These are phyloP conservation scores for Schizonepeta tenuifolia DNA, from an alignment of 257 asterid species.

Conservation along the genomic window DNA sequence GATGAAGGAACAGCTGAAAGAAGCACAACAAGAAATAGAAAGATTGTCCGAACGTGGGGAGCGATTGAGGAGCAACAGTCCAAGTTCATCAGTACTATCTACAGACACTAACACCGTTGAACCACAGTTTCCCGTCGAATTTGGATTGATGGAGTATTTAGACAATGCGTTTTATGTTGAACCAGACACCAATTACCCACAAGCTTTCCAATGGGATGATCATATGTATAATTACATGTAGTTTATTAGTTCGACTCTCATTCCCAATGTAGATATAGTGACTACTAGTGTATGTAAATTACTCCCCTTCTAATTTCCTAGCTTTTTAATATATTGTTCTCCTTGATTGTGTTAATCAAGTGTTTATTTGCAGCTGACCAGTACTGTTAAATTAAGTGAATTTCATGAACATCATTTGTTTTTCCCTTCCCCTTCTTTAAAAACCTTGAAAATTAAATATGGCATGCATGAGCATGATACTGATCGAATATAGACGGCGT, in stretches of 20 bases:
- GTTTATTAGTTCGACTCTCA: neutral
- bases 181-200: slow-evolving; percentile 33
- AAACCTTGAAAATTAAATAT: too few species aligned
- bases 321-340: too few species aligned
- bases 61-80: slow-evolving; percentile 56
- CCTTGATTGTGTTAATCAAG: neutral
- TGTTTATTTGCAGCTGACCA: neutral
- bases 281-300: neutral
- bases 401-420: neutral
- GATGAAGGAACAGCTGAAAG: slow-evolving; percentile 56
- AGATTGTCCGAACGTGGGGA: slow-evolving; percentile 45
- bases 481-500: too few species aligned
- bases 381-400: neutral
- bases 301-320: neutral
- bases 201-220: slow-evolving; percentile 36
- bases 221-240: neutral
- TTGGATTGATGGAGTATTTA: slow-evolving; percentile 47
- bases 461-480: too few species aligned
- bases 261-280: neutral
- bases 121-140: slow-evolving; percentile 51
- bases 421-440: too few species aligned
- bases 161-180: slow-evolving; percentile 45
- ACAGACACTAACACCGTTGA: slow-evolving; percentile 30
- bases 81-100: slow-evolving; percentile 44
- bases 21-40: slow-evolving; percentile 60